phyloP scores from a whole-genome alignment of 352 stramenopile genomes.

The Globisporangium paddicum region DNA sequence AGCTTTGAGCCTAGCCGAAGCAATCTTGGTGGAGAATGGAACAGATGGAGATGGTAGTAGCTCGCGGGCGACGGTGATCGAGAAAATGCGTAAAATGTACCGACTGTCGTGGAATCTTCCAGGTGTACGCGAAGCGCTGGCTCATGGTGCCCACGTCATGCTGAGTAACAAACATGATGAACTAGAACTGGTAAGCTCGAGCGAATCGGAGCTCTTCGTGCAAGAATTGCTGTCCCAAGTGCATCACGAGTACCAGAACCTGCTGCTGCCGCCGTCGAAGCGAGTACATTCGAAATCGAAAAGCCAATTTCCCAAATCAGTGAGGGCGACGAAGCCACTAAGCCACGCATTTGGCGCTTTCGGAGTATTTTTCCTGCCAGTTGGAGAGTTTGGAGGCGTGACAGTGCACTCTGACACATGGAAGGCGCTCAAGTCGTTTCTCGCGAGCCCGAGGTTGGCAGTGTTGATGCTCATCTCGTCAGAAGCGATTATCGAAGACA shows the following conservation, averaged over 20 bases:
- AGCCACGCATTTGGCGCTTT: constrained; percentile 34
- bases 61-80: constrained; percentile 9
- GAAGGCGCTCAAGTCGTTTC: constrained; percentile 24
- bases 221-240: constrained; percentile 21
- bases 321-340: constrained; percentile 22
- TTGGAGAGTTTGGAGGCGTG: constrained; percentile 10
- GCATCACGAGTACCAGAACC: constrained; percentile 39
- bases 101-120: constrained; percentile 54
- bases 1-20: constrained; percentile 19
- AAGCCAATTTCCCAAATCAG: not conserved
- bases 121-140: constrained; percentile 37
- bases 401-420: constrained; percentile 22
- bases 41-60: not conserved
- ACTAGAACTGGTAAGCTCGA: constrained; percentile 10
- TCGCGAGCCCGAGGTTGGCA: constrained; percentile 30
- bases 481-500: constrained; percentile 42
- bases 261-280: constrained; percentile 48
- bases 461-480: constrained; percentile 31
- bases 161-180: constrained; percentile 31
- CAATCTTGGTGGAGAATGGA: not conserved
- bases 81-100: constrained; percentile 45
- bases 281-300: constrained; percentile 6
- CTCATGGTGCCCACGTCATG: constrained; percentile 42
- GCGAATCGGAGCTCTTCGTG: constrained; percentile 19
- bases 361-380: constrained; percentile 46